A percentile compares a stretch with the other conserved stretches of the same genome.
phyloP scores from a whole-genome alignment of 225 moss, liverwort and hornwort genomes.

The Ulota crispa region DNA sequence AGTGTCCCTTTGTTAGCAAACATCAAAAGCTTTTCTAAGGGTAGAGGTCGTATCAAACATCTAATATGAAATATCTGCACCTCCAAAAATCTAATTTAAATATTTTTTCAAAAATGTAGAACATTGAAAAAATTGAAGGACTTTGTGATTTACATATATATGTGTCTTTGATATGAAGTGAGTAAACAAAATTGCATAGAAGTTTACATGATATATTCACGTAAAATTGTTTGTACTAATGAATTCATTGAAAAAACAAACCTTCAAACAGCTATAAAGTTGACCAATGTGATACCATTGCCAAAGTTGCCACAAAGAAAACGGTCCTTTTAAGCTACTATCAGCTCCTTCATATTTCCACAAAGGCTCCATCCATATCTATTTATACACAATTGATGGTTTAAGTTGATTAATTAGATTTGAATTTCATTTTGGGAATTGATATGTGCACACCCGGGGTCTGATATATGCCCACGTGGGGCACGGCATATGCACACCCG shows the following conservation, averaged over 20 bases:
- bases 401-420: neutral
- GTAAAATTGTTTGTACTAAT: neutral
- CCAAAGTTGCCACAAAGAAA: slow-evolving; percentile 64
- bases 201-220: accelerated
- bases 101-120: too few species aligned
- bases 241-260: slow-evolving; percentile 7
- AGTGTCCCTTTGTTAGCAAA: slow-evolving; percentile 36
- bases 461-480: too few species aligned
- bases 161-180: neutral
- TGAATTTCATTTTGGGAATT: neutral
- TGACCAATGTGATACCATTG: slow-evolving; percentile 68
- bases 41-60: slow-evolving; percentile 31
- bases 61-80: slow-evolving; percentile 47
- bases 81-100: neutral
- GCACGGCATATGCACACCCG: too few species aligned
- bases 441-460: too few species aligned
- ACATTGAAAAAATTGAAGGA: too few species aligned
- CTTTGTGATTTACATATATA: too few species aligned
- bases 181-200: too few species aligned
- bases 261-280: slow-evolving; percentile 77
- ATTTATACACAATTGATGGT: neutral
- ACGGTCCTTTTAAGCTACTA: slow-evolving; percentile 66
- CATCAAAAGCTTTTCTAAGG: slow-evolving; percentile 42
- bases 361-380: slow-evolving; percentile 69
- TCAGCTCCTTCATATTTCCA: slow-evolving; percentile 73